Evolutionary conservation across 2,329 filamentous ascomycete genomes (phyloP), one percentile per base, ranked within the genome.

Genomic region (Alternaria arborescens): DNA sequence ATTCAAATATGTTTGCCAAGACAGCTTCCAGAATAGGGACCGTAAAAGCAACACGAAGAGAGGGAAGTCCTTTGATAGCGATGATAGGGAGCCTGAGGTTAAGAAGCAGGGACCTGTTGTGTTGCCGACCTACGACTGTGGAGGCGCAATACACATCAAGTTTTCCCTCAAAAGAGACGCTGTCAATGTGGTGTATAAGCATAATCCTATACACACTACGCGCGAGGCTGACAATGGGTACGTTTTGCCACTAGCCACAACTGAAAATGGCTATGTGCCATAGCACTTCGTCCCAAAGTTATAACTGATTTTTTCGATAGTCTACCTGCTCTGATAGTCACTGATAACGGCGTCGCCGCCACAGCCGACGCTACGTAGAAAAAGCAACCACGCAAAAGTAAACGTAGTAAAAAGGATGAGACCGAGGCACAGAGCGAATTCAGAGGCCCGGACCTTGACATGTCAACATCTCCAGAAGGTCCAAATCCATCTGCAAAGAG

Each of bases 131-230:
- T 76, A 74, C 50, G 72, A 77, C 53, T 78, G 76, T 41, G 69
- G 72, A 18, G 76, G 77, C 34, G 73, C 75, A 7, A 69, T 78
- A 20, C 67, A 73, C 30, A 61, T 78, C 52, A 78, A 73, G 34
- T 78, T 78, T 51, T 78, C 75, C 2, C 72, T 67, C 36, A 74
- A 76, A 57, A 64, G 74, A 46, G 69, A 75, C 30, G 73, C 73
- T 6, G 66, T 78, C 32, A 73, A 77, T 46, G 71, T 78, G 1
- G 69, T 78, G 22, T 79, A 79, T 52, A 75, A 73, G 48, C 76
- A 78, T 52, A 77, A 76, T 38, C 74, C 72, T 5, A 73, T 78
- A 26, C 76, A 78, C 55, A 26, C 61, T 50, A 40, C 40, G 14
- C 26, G 59, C 30, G 40, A 43, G 5, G 30, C 55, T 24, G 52